phyloP scores from a whole-genome alignment of 1,284 basidiomycete species.

The Retiboletus flavoniger region DNA sequence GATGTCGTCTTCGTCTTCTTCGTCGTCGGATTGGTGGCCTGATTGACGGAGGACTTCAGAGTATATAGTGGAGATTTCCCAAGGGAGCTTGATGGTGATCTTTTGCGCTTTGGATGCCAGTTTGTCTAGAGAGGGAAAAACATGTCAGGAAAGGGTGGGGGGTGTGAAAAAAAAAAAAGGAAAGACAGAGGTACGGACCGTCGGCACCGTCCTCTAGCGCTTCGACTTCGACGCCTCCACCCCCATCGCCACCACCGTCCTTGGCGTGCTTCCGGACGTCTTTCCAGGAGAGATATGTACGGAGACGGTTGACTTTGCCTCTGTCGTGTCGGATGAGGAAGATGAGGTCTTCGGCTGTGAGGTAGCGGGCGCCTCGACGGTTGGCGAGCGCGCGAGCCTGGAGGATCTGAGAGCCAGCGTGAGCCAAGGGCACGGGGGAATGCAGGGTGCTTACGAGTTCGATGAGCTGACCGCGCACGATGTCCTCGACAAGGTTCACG shows the following conservation, averaged over 20 bases:
- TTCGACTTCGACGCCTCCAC: slow-evolving; percentile 78
- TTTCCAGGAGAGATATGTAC: slow-evolving; percentile 98
- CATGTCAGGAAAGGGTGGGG: neutral
- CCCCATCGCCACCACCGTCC: slow-evolving; percentile 77
- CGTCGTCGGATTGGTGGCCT: slow-evolving; percentile 81
- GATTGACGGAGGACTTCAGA: slow-evolving; percentile 75
- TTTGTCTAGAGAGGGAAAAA: slow-evolving; percentile 55
- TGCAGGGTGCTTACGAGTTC: slow-evolving; percentile 72
- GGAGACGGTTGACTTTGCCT: slow-evolving; percentile 89
- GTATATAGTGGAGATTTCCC: slow-evolving; percentile 93
- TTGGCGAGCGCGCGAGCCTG: slow-evolving; percentile 86
- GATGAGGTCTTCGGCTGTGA: slow-evolving; percentile 93
- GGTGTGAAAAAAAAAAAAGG: neutral
- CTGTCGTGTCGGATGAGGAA: slow-evolving; percentile 95
- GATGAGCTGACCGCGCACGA: slow-evolving; percentile 90
- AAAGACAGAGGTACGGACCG: slow-evolving; percentile 40
- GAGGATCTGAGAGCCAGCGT: slow-evolving; percentile 60
- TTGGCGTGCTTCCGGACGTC: slow-evolving; percentile 96
- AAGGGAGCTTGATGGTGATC: slow-evolving; percentile 92
- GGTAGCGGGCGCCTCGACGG: slow-evolving; percentile 79
- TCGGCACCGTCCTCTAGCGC: slow-evolving; percentile 75
- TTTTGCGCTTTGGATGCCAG: slow-evolving; percentile 84
- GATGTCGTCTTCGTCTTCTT: slow-evolving; percentile 94
- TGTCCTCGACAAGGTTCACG: slow-evolving; percentile 91
- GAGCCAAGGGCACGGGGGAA: neutral